phyloP scores from a whole-genome alignment of 179 eudicot species.

The Vitellaria paradoxa region DNA sequence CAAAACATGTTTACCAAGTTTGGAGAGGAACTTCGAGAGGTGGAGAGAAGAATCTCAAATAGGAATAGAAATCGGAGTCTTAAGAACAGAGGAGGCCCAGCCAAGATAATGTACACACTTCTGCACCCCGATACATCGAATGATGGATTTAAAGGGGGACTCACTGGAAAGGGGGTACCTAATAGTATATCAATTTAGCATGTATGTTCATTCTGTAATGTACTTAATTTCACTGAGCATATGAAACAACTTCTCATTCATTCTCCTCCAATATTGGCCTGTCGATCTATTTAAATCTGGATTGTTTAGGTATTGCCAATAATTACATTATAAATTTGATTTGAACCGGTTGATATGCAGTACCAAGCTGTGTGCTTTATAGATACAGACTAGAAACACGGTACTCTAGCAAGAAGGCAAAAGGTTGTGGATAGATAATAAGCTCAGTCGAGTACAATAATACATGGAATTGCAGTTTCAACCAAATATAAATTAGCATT shows the following conservation, averaged over 20 bases:
- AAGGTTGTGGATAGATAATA: neutral
- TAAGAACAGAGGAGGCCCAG: slow-evolving; percentile 46
- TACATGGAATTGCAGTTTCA: neutral
- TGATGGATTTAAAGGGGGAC: no score
- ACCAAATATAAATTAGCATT: neutral
- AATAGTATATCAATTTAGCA: no score
- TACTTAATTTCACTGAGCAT: no score
- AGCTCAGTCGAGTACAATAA: neutral
- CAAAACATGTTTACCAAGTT: slow-evolving; percentile 31
- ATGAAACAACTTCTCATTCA: no score
- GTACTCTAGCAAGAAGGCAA: neutral
- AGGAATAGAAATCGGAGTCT: slow-evolving; percentile 34
- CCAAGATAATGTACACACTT: slow-evolving; percentile 44
- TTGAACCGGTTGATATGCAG: no score
- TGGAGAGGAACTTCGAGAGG: slow-evolving; percentile 22
- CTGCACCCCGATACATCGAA: slow-evolving; percentile 35
- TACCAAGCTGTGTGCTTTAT: neutral
- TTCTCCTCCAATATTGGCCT: no score
- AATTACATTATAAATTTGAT: no score
- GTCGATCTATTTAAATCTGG: no score
- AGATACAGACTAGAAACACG: neutral
- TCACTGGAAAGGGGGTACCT: no score
- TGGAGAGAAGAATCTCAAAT: slow-evolving; percentile 37
- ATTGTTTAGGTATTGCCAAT: no score
- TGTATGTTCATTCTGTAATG: no score